phyloP scores from a whole-genome alignment of 352 stramenopile species.

The Phytophthora quininea region DNA sequence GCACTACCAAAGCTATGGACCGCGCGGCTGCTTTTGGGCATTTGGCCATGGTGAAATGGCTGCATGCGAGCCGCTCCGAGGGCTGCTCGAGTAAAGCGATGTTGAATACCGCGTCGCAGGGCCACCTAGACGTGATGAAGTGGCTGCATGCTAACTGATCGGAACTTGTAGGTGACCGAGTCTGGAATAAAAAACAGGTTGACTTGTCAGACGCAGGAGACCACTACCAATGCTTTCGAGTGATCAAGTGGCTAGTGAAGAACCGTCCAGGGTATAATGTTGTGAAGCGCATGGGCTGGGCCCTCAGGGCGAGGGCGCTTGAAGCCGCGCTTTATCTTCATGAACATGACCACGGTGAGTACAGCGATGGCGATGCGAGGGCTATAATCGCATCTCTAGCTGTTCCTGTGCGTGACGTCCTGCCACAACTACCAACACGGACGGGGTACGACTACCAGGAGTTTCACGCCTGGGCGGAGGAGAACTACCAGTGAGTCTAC shows the following conservation, averaged over 20 bases:
- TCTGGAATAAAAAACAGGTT: background rate
- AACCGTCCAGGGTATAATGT: too few relatives aligned
- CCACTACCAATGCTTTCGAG: background rate
- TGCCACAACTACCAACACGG: too few relatives aligned
- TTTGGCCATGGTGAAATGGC: background rate
- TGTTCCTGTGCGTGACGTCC: too few relatives aligned
- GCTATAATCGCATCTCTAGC: too few relatives aligned
- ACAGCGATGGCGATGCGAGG: too few relatives aligned
- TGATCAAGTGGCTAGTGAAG: background rate
- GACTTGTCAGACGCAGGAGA: background rate
- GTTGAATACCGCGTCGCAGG: background rate
- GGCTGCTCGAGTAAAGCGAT: background rate
- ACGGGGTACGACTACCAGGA: too few relatives aligned
- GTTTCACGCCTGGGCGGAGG: too few relatives aligned
- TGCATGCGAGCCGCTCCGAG: background rate
- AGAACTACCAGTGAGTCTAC: too few relatives aligned
- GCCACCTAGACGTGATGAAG: background rate
- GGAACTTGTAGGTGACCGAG: background rate
- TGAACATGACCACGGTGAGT: too few relatives aligned
- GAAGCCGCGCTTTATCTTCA: too few relatives aligned
- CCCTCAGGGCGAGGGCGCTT: too few relatives aligned
- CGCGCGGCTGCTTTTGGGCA: background rate
- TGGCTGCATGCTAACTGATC: background rate
- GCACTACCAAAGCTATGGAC: background rate
- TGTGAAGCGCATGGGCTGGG: too few relatives aligned